Base-by-base conservation (phyloP, 106 monocot genomes). In the Narthecium ossifragum region DNA sequence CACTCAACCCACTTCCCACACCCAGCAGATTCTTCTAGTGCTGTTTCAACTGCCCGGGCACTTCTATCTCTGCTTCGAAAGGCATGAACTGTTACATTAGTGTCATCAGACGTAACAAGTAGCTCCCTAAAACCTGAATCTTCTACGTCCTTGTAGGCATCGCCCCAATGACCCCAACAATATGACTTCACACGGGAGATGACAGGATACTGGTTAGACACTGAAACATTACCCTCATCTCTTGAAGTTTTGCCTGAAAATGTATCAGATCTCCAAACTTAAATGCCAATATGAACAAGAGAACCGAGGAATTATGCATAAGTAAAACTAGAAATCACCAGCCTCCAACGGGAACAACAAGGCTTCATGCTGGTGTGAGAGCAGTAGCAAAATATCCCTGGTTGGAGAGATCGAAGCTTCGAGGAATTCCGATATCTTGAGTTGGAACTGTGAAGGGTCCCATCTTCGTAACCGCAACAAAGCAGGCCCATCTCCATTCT, bases 341-440 rank as follows among this genome's bases (percentile, higher is more conserved):
- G 51, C 12, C 31, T 32, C 20, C 36, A 86, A 49, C 47, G 88
- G 77, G 62, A 89, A 55, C 22, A 86, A 30, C 8, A 85, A 59
- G 30, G 86, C 89, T 75, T 90, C 83, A 62, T 26, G 53, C 15
- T 81, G 41, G 41, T 69, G 41, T 27, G 94, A 86, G 52, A 86
- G 83, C 67, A 96, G 64, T 25, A 80, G 64, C 55, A 96, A 50
- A 10, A 80, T 20, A 34, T 73, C 65, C 73, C 80, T 78, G 14
- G 86, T 75, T 24, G 94, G 94, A 29, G 94, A 96, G 31, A 96
- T 78, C 46, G 75, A 83, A 70, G 70, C 90, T 69, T 86, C 73
- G 53, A 25, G 29, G 51, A 78, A 81, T 38, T 83, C 75, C 14
- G 94, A 96, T 47, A 68, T 67, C 26, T 82, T 57, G 26, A 78